Percentiles rank a stretch among this genome's conserved stretches.
These are phyloP conservation scores for Solanum pinnatisectum DNA, from an alignment of 257 asterid genomes.

Conservation along the genomic window DNA sequence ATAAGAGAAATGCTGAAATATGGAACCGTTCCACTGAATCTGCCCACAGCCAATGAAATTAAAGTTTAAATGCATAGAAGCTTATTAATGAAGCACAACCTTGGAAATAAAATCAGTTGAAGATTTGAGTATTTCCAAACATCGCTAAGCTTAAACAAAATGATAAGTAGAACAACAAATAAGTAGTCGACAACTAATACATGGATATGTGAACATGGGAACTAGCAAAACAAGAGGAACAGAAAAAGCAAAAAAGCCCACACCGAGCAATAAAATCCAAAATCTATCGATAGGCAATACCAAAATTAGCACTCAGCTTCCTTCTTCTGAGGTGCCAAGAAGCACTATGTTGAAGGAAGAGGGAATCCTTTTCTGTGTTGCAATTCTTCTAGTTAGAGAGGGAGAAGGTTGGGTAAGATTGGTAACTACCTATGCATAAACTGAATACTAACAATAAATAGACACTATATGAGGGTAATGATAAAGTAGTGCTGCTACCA, in stretches of 20 bases:
- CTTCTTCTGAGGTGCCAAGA: not conserved
- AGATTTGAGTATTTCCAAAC: not conserved
- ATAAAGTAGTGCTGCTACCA: not conserved
- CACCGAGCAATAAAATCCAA: not conserved
- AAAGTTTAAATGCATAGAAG: not conserved
- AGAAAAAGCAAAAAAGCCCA: not conserved
- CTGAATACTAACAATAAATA: not conserved
- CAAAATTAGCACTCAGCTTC: not conserved
- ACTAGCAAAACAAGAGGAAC: not conserved
- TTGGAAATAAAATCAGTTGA: not conserved
- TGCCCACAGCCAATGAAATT: conserved; percentile 23
- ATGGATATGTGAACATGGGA: not conserved
- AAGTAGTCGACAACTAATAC: not conserved
- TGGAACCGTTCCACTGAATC: conserved; percentile 98
- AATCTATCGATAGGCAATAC: not conserved
- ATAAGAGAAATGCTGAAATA: conserved; percentile 78
- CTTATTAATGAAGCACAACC: not conserved
- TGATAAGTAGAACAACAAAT: not conserved
- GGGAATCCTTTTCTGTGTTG: not conserved
- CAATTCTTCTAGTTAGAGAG: not conserved
- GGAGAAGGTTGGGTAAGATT: not conserved
- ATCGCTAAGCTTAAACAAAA: not conserved
- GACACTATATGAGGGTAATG: not conserved
- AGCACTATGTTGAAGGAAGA: not conserved
- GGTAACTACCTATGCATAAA: not conserved